A percentile compares a stretch with the other conserved stretches of the same genome.
These are phyloP conservation scores for Fraxinus ornus DNA, from an alignment of 305 asterid genomes.

Conservation along the genomic window DNA sequence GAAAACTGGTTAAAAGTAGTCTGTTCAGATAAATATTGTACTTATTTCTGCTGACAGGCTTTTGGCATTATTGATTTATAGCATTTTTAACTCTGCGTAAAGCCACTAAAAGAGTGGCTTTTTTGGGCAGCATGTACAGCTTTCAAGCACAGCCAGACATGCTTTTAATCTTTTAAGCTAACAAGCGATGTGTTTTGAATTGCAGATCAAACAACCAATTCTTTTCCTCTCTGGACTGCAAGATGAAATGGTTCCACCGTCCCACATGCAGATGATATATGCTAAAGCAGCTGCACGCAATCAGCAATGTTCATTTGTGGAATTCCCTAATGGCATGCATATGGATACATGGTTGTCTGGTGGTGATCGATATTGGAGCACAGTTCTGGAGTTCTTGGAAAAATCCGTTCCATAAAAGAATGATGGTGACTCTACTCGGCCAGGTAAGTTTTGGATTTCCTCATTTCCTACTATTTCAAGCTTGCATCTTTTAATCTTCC, in stretches of 20 bases:
- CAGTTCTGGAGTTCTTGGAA: slow-evolving; percentile 61
- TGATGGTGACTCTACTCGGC: slow-evolving; percentile 34
- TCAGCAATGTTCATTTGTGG: slow-evolving; percentile 62
- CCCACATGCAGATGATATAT: slow-evolving; percentile 86
- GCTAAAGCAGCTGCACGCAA: slow-evolving; percentile 94
- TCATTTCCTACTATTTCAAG: neutral
- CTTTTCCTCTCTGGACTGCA: slow-evolving; percentile 90
- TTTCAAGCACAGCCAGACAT: neutral
- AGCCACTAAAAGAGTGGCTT: neutral
- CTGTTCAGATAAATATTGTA: neutral
- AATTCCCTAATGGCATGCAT: slow-evolving; percentile 90
- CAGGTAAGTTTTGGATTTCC: slow-evolving; percentile 41
- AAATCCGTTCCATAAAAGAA: slow-evolving; percentile 50
- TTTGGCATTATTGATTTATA: neutral
- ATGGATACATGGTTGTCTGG: slow-evolving; percentile 97
- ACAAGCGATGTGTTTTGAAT: slow-evolving; percentile 5
- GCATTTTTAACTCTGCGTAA: neutral
- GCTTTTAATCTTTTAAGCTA: neutral
- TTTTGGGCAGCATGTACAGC: neutral
- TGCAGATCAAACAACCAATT: slow-evolving; percentile 83
- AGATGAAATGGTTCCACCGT: slow-evolving; percentile 97
- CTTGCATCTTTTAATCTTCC: slow-evolving; percentile 12
- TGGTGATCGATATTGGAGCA: slow-evolving; percentile 89
- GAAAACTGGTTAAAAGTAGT: neutral
- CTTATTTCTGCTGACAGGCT: neutral